Evolutionary conservation across 2,329 filamentous ascomycete species (phyloP).

Genomic region (Ophiostoma sp.): DNA sequence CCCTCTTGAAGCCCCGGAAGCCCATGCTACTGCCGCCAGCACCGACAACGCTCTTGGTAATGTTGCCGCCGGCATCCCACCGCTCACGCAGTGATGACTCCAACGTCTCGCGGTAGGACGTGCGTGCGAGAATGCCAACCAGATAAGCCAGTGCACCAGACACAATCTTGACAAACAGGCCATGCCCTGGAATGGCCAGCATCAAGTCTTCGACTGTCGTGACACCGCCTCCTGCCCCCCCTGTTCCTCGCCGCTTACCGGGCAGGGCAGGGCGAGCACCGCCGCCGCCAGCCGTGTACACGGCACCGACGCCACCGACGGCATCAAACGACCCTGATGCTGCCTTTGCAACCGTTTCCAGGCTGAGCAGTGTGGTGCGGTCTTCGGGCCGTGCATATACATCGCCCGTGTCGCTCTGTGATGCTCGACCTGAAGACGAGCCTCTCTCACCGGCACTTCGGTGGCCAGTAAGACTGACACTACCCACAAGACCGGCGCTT

Average conservation of each 20-base stretch:
- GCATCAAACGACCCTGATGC: constrained; percentile 64
- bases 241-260: neutral
- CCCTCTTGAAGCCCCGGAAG: constrained; percentile 44
- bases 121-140: constrained; percentile 51
- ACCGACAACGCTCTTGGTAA: constrained; percentile 33
- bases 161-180: constrained; percentile 61
- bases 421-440: neutral
- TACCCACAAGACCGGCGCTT: constrained; percentile 20
- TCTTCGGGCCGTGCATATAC: constrained; percentile 48
- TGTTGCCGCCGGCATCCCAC: constrained; percentile 57
- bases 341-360: constrained; percentile 58
- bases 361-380: constrained; percentile 51
- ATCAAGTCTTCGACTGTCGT: constrained; percentile 37
- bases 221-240: neutral
- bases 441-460: constrained; percentile 10
- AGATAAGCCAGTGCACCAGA: constrained; percentile 58
- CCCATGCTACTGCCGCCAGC: constrained; percentile 41
- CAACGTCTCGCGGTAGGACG: constrained; percentile 57
- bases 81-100: constrained; percentile 58
- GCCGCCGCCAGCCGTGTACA: constrained; percentile 58
- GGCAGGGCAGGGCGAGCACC: constrained; percentile 34
- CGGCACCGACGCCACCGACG: constrained; percentile 61
- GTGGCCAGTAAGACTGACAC: constrained; percentile 28
- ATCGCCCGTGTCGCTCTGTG: constrained; percentile 29
- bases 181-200: constrained; percentile 62